Evolutionary conservation across 2,329 filamentous ascomycete genomes (phyloP).

Genomic region (Talaromyces sp.): DNA sequence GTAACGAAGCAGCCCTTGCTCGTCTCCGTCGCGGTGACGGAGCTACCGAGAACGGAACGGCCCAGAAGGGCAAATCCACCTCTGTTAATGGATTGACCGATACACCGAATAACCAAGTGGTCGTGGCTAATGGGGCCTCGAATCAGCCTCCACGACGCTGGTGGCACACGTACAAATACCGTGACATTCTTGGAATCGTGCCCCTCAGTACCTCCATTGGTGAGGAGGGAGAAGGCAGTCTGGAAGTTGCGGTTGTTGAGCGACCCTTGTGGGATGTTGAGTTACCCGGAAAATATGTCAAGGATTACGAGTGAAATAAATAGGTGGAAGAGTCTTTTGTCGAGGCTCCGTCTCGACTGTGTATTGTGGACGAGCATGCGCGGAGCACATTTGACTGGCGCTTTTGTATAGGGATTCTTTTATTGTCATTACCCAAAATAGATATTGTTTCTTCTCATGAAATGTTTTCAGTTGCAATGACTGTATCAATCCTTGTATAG

Average conservation of each 20-base stretch:
- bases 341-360: slow-evolving; percentile 15
- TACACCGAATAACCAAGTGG: slow-evolving; percentile 30
- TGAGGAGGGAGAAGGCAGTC: slow-evolving; percentile 19
- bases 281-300: slow-evolving; percentile 70
- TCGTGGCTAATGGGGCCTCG: slow-evolving; percentile 27
- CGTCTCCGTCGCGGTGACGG: slow-evolving; percentile 32
- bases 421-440: slow-evolving; percentile 16
- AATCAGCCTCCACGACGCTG: slow-evolving; percentile 36
- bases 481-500: no score
- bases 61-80: slow-evolving; percentile 18
- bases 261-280: slow-evolving; percentile 82
- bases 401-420: slow-evolving; percentile 22
- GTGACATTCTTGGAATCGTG: slow-evolving; percentile 81
- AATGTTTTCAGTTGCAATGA: no score
- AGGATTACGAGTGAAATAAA: slow-evolving; percentile 51
- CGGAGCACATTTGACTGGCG: slow-evolving; percentile 24
- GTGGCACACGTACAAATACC: slow-evolving; percentile 92
- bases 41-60: slow-evolving; percentile 22
- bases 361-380: slow-evolving; percentile 20
- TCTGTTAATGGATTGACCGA: slow-evolving; percentile 21
- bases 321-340: slow-evolving; percentile 5
- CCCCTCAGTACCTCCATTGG: slow-evolving; percentile 51
- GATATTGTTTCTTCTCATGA: slow-evolving; percentile 1
- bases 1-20: slow-evolving; percentile 36
- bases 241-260: slow-evolving; percentile 86